Evolutionary conservation across 805 yeast species (phyloP).

Genomic region (Saccharomyces jurei): DNA sequence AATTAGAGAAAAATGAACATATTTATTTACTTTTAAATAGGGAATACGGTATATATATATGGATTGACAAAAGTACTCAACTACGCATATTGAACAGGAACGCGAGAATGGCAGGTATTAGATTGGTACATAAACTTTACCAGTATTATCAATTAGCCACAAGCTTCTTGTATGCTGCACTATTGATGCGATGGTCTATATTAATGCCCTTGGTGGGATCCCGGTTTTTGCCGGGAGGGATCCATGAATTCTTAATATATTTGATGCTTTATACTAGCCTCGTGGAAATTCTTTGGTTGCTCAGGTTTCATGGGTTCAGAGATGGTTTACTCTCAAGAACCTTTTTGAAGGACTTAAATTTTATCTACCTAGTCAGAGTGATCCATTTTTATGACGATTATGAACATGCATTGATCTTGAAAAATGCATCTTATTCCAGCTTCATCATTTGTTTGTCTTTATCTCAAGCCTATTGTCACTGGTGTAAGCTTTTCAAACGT

Average conservation of each 20-base stretch:
- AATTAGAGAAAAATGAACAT: neutral
- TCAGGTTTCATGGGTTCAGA: slow-evolving; percentile 17
- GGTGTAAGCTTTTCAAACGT: slow-evolving; percentile 23
- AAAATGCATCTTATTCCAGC: slow-evolving; percentile 24
- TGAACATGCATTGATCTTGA: slow-evolving; percentile 26
- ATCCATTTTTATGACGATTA: slow-evolving; percentile 28
- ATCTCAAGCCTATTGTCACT: slow-evolving; percentile 25
- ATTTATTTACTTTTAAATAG: neutral
- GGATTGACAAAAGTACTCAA: neutral
- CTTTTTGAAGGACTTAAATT: slow-evolving; percentile 21
- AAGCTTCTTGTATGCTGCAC: slow-evolving; percentile 18
- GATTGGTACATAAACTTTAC: slow-evolving; percentile 14
- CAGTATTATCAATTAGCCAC: slow-evolving; percentile 25
- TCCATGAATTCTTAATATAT: slow-evolving; percentile 50
- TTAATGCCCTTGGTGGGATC: slow-evolving; percentile 59
- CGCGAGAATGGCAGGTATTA: neutral
- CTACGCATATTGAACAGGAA: neutral
- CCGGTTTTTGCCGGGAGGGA: slow-evolving; percentile 59
- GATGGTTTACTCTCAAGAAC: slow-evolving; percentile 13
- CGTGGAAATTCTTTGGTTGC: slow-evolving; percentile 20
- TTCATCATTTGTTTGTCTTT: slow-evolving; percentile 22
- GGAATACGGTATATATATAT: neutral
- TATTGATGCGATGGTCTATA: slow-evolving; percentile 39
- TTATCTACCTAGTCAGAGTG: slow-evolving; percentile 21
- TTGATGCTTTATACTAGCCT: slow-evolving; percentile 16